Base-by-base conservation (phyloP, 495 filamentous ascomycete genomes). In the Lepraria neglecta region DNA sequence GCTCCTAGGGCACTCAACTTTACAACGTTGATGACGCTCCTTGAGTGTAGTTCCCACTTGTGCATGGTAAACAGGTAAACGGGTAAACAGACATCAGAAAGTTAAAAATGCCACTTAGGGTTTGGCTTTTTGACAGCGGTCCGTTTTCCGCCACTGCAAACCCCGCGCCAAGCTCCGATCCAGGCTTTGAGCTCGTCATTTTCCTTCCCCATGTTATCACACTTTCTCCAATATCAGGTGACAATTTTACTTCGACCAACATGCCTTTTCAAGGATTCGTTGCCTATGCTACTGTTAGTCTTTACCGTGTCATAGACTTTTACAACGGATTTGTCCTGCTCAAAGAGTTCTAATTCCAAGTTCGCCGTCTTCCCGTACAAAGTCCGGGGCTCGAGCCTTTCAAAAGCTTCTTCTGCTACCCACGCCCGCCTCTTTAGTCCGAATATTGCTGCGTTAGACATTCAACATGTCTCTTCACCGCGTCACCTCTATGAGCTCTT, bases 401-500 rank as follows among this genome's bases (percentile, higher is more conserved):
- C 48, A 3, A 51, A 51, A 51, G 33, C 15, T 51, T 50, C 45
- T 50, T n/a, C 40, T 15, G 27, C 27, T 31, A 7, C 24, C 24
- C 24, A 24, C 24, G 24, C 24, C 24, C 15, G 1, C 15, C 47
- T 30, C 24, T 31, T 31, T 15, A 11, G 28, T 30, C 5, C 7
- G 47, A 27, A 21, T 15, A 30, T 53, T 15, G 24, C 7, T 54
- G 15, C 12, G 17, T 17, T 11, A 55, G 40, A 46, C 28, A 21
- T 19, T 19, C n/a, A 59, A 54, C 1, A 69, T 69, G 67, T 67
- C 67, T 61, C 62, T 69, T 19, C 67, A 69, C 40, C 56, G 67
- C 14, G 65, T 69, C 46, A 57, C 62, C 57, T 69, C 67, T 33
- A 70, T 63, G 53, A 61, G 55, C 63, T 71, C 64, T 58, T 69